Evolutionary conservation across 1,284 basidiomycete genomes (phyloP), one percentile per base, ranked within the genome.

Genomic region (Microbotryomycetes sp.): DNA sequence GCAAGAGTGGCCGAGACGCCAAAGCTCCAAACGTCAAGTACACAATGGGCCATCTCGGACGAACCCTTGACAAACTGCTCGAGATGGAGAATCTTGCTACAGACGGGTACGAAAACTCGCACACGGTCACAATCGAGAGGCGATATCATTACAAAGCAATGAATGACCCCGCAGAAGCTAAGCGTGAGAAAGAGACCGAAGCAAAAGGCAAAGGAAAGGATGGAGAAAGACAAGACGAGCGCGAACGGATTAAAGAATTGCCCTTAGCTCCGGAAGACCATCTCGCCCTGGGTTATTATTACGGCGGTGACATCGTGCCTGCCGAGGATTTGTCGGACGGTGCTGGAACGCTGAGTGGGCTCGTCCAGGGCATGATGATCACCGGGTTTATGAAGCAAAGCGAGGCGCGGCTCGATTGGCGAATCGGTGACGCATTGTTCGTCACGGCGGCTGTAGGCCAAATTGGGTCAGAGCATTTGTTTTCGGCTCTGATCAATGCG

Each of bases 341-440:
- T 5, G 81, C 86, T 54, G 93, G 91, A 68, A 81, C 82, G 46
- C 81, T 80, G 57, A 77, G 91, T 29, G 78, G 80, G 4, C 89
- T 90, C 1, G 81, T 78, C 71, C 87, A 86, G 71, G 91, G 91
- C 1, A 86, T 97, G 45, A 90, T 96, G 61, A 83, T 97, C 48
- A 83, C 88, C 65, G 87, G 87, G 0, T 94, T 97, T 77, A 87
- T 93, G 75, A 81, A 79, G 1, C 74, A 74, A 24, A 79, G 80
- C 57, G 82, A 85, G 64, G 89, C 88, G 68, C 61, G 83, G 72
- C 83, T 87, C 45, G 89, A 93, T 67, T 81, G 85, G 56, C 79
- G 85, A 27, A 86, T 97, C 81, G 85, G 88, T 41, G 93, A 98
- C 76, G 81, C 93, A 26, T 84, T 86, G 62, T 94, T 91, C 72